A percentile compares a stretch with the other conserved stretches of the same genome.
phyloP scores from a whole-genome alignment of 805 yeast genomes.

The Candida oleophila region DNA sequence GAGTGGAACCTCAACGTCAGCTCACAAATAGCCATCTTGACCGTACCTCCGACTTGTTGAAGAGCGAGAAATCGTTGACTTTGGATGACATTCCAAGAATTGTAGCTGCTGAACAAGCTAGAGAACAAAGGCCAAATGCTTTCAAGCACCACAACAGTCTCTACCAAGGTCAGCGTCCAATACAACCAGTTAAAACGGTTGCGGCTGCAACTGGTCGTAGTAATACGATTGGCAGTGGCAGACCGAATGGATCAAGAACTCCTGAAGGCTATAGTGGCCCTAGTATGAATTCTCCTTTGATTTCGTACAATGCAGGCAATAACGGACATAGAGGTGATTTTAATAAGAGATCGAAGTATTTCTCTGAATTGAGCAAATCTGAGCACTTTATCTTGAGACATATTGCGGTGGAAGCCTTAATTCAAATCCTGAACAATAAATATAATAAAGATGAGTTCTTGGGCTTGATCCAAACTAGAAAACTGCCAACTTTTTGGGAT shows the following conservation, averaged over 20 bases:
- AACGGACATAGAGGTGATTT: background rate
- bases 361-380: constrained; percentile 57
- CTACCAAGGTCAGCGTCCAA: constrained; percentile 32
- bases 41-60: constrained; percentile 66
- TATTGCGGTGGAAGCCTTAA: constrained; percentile 54
- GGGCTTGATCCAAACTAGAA: constrained; percentile 41
- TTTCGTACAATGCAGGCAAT: constrained; percentile 1
- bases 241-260: background rate
- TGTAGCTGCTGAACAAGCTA: constrained; percentile 94
- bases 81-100: constrained; percentile 96
- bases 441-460: constrained; percentile 36
- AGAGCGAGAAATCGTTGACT: constrained; percentile 81
- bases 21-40: constrained; percentile 42
- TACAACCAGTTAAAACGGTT: constrained; percentile 23
- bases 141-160: constrained; percentile 71
- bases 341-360: constrained; percentile 43
- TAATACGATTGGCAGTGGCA: background rate
- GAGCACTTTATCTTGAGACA: constrained; percentile 62
- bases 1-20: constrained; percentile 39
- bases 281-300: background rate
- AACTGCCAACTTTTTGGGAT: constrained; percentile 51
- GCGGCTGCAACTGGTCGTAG: constrained; percentile 13
- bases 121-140: constrained; percentile 90
- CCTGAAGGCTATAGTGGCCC: background rate
- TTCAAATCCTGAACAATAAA: constrained; percentile 24